Evolutionary conservation across 306 rosid genomes (phyloP).

Genomic region (Quercus engelmannii): DNA sequence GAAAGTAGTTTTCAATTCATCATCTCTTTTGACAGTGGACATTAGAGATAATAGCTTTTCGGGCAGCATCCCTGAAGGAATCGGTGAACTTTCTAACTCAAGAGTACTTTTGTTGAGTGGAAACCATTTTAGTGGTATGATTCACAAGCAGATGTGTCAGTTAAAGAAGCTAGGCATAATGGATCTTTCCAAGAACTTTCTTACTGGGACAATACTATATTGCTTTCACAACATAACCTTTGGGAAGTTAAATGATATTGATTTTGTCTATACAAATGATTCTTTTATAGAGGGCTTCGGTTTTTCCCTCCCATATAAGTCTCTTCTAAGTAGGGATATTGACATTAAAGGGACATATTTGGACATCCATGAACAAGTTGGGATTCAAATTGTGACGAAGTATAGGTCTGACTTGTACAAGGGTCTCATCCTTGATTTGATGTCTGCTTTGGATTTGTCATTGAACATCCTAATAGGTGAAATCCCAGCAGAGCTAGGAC

Average conservation of each 20-base stretch:
- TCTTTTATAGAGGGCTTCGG: no score
- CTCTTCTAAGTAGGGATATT: no score
- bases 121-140: conserved; percentile 8
- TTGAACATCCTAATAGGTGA: conserved; percentile 13
- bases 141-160: conserved; percentile 1
- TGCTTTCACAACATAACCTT: conserved; percentile 7
- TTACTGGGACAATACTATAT: conserved; percentile 5
- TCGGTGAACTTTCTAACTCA: neutral
- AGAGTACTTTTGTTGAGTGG: conserved; percentile 8
- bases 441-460: conserved; percentile 18
- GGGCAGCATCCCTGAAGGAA: conserved; percentile 14
- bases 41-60: conserved; percentile 3
- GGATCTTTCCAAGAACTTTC: conserved; percentile 11
- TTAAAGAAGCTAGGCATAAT: neutral
- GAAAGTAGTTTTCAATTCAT: neutral
- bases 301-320: no score
- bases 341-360: no score
- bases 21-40: conserved; percentile 1
- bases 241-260: neutral
- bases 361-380: neutral
- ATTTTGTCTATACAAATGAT: neutral
- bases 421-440: conserved; percentile 1
- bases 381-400: conserved; percentile 12
- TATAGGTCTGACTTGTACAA: neutral
- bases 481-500: conserved; percentile 11